Evolutionary conservation across 176 grass and related monocot species (phyloP), one percentile per base, ranked within the genome.

Genomic region (Carex parvula): DNA sequence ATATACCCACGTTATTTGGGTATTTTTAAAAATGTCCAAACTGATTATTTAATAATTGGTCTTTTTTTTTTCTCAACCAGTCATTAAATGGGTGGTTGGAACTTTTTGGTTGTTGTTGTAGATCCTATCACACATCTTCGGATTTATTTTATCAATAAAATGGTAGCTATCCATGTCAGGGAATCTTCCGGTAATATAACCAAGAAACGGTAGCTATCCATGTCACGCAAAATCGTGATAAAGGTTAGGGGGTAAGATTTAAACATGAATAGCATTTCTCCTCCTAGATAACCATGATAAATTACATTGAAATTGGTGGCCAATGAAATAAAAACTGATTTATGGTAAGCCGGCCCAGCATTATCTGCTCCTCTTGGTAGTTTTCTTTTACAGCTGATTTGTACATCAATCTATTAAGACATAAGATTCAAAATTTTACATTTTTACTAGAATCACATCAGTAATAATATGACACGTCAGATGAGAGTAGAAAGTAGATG

Each of bases 301-400:
- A 42, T 33, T 70, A 8, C 32, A 41, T 44, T 18, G 68, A 46
- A 71, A 37, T 82, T 82, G 80, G 62, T 65, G 80, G 20, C 60
- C 80, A 82, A 82, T 82, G 79, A 81, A 62, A 79, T 59, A 41
- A 81, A 42, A 62, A 81, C n/a, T 15, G 21, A 65, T 81, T 81
- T 52, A 81, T 63, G 20, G 16, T 26, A 29, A 82, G 80, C 54
- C 61, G 80, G 61, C 37, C 41, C 2, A 12, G 80, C 15, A 66
- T 82, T 3, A 65, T 52, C 80, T 52, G 20, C 22, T 82, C n/a
- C 21, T 63, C 26, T 35, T 9, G 3, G 20, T 82, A 54, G 12
- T 64, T 64, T 67, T 48, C 12, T 18, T 0, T 5, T 3, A 66
- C 18, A 63, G 8, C 35, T 64, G 2, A 17, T 64, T 76, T 82